These are phyloP conservation scores for Russula ochroleuca DNA, from an alignment of 768 basidiomycete species.

Conservation along the genomic window DNA sequence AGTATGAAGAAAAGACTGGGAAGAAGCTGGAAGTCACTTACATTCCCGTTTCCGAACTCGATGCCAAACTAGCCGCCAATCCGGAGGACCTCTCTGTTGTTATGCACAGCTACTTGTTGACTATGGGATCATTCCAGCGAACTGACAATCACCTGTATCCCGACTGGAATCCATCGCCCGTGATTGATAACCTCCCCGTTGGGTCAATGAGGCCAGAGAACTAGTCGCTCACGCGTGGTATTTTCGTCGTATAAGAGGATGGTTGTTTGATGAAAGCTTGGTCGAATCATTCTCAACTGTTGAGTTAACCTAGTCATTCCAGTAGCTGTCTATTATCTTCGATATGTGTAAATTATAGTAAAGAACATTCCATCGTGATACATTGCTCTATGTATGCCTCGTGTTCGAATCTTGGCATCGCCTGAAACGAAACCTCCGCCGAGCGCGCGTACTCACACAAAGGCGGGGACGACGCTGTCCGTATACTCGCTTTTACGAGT, in stretches of 20 bases:
- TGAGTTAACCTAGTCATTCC: too few species aligned
- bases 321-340: too few species aligned
- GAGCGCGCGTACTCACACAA: too few species aligned
- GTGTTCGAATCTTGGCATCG: too few species aligned
- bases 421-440: too few species aligned
- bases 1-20: slow-evolving; percentile 23
- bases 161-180: slow-evolving; percentile 27
- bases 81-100: background rate
- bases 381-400: too few species aligned
- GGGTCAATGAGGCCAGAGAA: background rate
- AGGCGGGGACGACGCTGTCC: too few species aligned
- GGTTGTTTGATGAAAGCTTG: background rate
- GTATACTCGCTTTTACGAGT: too few species aligned
- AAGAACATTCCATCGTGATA: too few species aligned
- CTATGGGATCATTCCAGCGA: background rate
- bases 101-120: slow-evolving; percentile 12
- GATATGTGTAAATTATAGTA: too few species aligned
- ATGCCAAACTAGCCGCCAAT: slow-evolving; percentile 19
- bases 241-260: background rate
- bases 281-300: too few species aligned
- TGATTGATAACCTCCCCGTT: slow-evolving; percentile 11
- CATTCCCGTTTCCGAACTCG: slow-evolving; percentile 9
- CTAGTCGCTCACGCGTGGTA: background rate
- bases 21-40: slow-evolving; percentile 27
- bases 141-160: slow-evolving; percentile 24